Evolutionary conservation across 306 rosid genomes (phyloP).

Genomic region (Sindora glabra): DNA sequence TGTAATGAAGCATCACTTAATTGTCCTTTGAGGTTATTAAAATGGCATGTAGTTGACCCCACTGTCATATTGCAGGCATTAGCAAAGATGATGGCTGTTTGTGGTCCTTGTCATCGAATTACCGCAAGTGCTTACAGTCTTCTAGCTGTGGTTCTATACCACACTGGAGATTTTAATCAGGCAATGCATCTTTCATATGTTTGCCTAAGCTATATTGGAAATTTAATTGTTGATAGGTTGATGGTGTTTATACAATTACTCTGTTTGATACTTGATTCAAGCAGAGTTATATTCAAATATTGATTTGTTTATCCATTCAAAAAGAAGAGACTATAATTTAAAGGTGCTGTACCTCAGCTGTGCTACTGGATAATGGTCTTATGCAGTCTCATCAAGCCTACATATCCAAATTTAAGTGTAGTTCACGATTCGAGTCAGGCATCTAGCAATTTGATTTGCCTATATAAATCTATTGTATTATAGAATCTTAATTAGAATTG

Average conservation of each 20-base stretch:
- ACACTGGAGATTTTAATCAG: constrained; percentile 97
- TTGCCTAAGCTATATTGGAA: constrained; percentile 6
- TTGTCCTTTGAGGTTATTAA: neutral
- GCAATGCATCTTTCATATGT: constrained; percentile 23
- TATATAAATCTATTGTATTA: too few species aligned
- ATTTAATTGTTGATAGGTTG: too few species aligned
- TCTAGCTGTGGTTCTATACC: constrained; percentile 95
- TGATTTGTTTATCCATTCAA: neutral
- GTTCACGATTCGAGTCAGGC: too few species aligned
- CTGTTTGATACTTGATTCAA: neutral
- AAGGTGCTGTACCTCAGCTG: neutral
- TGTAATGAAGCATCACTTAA: neutral
- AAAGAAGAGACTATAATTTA: neutral
- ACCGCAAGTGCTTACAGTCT: constrained; percentile 98
- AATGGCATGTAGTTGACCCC: constrained; percentile 5
- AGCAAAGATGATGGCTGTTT: constrained; percentile 82
- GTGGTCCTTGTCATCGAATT: constrained; percentile 92
- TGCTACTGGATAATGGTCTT: neutral
- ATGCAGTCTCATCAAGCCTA: neutral
- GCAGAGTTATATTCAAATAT: neutral
- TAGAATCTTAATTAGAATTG: too few species aligned
- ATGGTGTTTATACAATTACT: too few species aligned
- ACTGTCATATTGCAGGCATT: constrained; percentile 52
- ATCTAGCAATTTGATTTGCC: too few species aligned
- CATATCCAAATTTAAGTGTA: too few species aligned